phyloP scores from a whole-genome alignment of 2,329 filamentous ascomycete species.

The Talaromyces sp. region DNA sequence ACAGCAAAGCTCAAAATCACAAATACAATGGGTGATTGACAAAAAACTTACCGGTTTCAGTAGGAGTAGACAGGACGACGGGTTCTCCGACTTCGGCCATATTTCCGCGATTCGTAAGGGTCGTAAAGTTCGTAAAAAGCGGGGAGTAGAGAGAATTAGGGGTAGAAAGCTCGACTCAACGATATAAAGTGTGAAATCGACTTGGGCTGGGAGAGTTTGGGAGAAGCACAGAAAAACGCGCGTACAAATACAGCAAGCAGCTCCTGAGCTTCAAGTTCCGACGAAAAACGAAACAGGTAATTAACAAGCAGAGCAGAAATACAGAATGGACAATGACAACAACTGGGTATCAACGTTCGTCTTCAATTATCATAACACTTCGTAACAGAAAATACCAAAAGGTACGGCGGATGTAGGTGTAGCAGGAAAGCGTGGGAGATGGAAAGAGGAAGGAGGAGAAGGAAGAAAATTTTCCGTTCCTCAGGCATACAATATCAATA shows the following conservation, averaged over 20 bases:
- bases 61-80: conserved; percentile 8
- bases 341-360: conserved; percentile 12
- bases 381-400: conserved; percentile 3
- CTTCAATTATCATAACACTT: conserved; percentile 15
- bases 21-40: neutral
- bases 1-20: neutral
- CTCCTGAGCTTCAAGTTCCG: conserved; percentile 4
- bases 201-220: neutral
- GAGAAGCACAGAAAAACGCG: conserved; percentile 4
- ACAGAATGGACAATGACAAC: conserved; percentile 6
- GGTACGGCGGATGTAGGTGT: neutral
- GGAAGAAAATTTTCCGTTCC: conserved; percentile 10
- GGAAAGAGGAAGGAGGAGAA: neutral
- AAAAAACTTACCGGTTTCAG: conserved; percentile 12
- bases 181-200: neutral
- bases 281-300: neutral
- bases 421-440: neutral
- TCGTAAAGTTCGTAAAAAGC: conserved; percentile 17
- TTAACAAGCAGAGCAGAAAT: conserved; percentile 3
- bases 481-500: conserved; percentile 14
- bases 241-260: conserved; percentile 15
- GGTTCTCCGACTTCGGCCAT: conserved; percentile 15
- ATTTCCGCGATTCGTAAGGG: neutral
- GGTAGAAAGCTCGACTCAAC: neutral
- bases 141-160: neutral